A percentile compares a stretch with the other conserved stretches of the same genome.
These are phyloP conservation scores for Polychaeton citri DNA, from an alignment of 2,329 filamentous ascomycete genomes.

Conservation along the genomic window DNA sequence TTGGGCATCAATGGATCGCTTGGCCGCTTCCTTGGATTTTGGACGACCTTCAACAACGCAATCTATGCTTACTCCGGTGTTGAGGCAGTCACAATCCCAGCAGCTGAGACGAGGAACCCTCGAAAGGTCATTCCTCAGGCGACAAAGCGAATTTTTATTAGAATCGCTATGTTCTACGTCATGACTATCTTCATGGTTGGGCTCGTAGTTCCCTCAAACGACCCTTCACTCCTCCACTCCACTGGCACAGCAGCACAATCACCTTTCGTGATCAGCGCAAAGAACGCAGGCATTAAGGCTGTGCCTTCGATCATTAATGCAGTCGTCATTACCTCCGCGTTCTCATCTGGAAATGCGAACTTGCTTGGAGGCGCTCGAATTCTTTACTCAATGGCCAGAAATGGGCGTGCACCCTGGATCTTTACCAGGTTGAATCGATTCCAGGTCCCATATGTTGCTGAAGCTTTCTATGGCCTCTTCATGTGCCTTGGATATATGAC, in stretches of 20 bases:
- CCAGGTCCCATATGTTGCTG: slow-evolving; percentile 41
- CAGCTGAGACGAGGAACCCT: slow-evolving; percentile 15
- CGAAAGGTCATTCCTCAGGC: slow-evolving; percentile 3
- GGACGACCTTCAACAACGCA: slow-evolving; percentile 17
- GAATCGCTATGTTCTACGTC: slow-evolving; percentile 24
- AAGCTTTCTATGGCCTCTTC: slow-evolving; percentile 28
- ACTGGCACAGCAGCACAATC: slow-evolving; percentile 27
- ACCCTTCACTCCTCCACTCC: slow-evolving; percentile 18
- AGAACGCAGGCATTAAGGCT: slow-evolving; percentile 45
- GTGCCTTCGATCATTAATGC: slow-evolving; percentile 55
- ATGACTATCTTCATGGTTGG: slow-evolving; percentile 25
- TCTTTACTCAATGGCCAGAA: slow-evolving; percentile 44
- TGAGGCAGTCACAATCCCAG: slow-evolving; percentile 32
- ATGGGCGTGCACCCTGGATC: slow-evolving; percentile 47
- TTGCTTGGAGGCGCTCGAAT: slow-evolving; percentile 40
- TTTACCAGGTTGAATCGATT: slow-evolving; percentile 30
- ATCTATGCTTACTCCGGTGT: slow-evolving; percentile 25
- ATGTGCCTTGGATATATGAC: slow-evolving; percentile 25
- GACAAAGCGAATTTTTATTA: neutral
- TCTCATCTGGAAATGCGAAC: slow-evolving; percentile 43
- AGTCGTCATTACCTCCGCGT: slow-evolving; percentile 53
- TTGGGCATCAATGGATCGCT: slow-evolving; percentile 11
- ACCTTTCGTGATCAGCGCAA: slow-evolving; percentile 47
- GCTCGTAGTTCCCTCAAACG: slow-evolving; percentile 27
- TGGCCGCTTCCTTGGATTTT: slow-evolving; percentile 30